Evolutionary conservation across 1,284 basidiomycete species (phyloP), one percentile per base, ranked within the genome.

Genomic region (Paramarasmius palmivorus): DNA sequence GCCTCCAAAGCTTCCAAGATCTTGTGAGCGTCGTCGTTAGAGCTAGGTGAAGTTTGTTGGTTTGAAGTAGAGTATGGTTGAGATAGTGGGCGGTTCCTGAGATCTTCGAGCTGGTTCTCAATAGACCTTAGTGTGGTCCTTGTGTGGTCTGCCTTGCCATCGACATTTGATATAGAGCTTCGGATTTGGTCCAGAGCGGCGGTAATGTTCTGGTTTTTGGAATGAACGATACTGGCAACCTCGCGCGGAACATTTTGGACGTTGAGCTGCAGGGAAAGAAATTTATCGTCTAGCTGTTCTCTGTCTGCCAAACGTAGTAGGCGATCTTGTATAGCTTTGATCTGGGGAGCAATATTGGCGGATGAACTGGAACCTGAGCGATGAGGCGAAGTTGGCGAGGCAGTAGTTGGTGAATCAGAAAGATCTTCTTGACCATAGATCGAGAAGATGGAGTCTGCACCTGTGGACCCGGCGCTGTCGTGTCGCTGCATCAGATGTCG

Each of bases 271-370:
- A 78, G 62, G 8, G 67, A 64, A 15, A 65, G 59, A 14, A 77
- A 61, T 41, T 70, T 72, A 50, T 71, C 65, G 15, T 64, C 63
- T 5, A 76, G 47, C 9, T 67, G 68, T 5, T 63, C 65, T 49
- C 70, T 69, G 51, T 69, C 70, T 22, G 67, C 66, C 52, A 72
- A 69, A 37, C 72, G 69, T 26, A 67, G 64, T 29, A 69, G 65
- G 38, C 69, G 69, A 17, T 71, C 69, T 49, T 71, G 73, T 57
- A 75, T 66, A 10, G 71, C 60, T 41, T 74, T 68, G 17, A 63
- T 62, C 17, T 75, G 47, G 1, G 68, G 64, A 7, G 51, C 63
- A 20, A 68, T 35, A 35, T 55, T 57, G 4, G 29, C 17, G 12
- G 23, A 46, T 23, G 22, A 2, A 9, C 19, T 35, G 20, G 25